phyloP scores from a whole-genome alignment of 1,284 basidiomycete species.

The Malassezia caprae region DNA sequence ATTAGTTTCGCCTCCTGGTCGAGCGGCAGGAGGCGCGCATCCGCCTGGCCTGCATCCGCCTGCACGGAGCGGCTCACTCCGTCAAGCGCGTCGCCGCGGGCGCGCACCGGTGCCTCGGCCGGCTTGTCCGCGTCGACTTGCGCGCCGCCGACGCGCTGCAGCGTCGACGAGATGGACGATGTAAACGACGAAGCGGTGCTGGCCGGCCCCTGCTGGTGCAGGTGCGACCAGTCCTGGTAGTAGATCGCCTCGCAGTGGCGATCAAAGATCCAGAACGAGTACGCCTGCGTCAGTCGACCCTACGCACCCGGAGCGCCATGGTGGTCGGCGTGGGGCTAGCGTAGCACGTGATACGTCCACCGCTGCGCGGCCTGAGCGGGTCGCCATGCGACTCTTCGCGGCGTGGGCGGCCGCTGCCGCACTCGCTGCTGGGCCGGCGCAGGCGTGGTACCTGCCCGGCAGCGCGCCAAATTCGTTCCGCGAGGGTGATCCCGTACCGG shows the following conservation, averaged over 20 bases:
- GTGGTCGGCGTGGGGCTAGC: neutral
- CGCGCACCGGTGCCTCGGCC: conserved; percentile 3
- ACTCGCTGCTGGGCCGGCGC: neutral
- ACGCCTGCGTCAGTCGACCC: conserved; percentile 20
- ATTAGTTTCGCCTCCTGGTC: conserved; percentile 97
- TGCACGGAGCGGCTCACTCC: conserved; percentile 18
- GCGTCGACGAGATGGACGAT: conserved; percentile 30
- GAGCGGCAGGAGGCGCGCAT: conserved; percentile 55
- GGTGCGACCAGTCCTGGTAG: conserved; percentile 44
- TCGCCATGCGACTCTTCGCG: neutral
- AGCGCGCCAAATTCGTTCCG: conserved; percentile 48
- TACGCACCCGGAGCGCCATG: conserved; percentile 11
- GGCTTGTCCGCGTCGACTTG: neutral
- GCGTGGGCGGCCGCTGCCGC: neutral
- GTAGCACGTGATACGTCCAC: neutral
- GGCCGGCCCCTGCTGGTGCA: conserved; percentile 19
- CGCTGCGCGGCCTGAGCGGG: neutral
- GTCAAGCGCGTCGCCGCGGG: conserved; percentile 17
- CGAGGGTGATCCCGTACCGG: conserved; percentile 43
- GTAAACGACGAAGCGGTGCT: conserved; percentile 21
- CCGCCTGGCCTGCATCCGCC: neutral
- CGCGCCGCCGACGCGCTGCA: conserved; percentile 24
- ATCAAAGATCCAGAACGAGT: conserved; percentile 46
- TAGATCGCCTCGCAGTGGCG: conserved; percentile 42
- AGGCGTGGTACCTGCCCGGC: conserved; percentile 49